These are phyloP conservation scores for Venturia nashicola DNA, from an alignment of 2,329 filamentous ascomycete species.

Conservation along the genomic window DNA sequence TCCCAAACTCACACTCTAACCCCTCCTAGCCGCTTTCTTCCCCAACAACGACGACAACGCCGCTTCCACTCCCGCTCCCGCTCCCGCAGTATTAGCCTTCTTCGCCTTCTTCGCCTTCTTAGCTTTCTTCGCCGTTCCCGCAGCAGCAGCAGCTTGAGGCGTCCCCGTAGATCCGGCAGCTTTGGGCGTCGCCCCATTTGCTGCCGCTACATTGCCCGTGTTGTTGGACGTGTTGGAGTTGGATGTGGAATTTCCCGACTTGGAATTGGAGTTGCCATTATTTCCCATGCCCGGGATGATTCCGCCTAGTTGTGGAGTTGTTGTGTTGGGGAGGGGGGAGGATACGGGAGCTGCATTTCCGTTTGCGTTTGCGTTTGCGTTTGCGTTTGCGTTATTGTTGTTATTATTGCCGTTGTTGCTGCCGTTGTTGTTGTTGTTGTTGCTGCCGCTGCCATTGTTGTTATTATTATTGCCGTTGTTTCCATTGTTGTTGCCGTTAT, in stretches of 20 bases:
- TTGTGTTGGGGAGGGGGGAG: neutral
- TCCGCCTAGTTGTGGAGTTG: neutral
- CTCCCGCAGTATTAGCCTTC: neutral
- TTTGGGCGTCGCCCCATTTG: neutral
- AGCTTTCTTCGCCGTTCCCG: neutral
- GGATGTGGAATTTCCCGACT: neutral
- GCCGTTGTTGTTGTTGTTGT: neutral
- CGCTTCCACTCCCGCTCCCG: neutral
- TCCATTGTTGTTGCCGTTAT: neutral
- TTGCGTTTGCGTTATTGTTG: neutral
- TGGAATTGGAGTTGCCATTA: neutral
- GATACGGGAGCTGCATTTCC: neutral
- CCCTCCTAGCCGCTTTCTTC: neutral
- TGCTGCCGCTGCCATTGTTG: neutral
- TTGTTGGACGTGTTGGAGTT: neutral
- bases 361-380: neutral
- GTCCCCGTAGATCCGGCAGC: neutral
- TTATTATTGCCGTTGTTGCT: neutral
- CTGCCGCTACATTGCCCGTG: neutral
- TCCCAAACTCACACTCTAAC: neutral
- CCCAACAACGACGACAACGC: neutral
- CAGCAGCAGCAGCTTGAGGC: neutral
- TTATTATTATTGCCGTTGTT: neutral
- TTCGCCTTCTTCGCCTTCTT: constrained; percentile 5
- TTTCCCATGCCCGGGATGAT: neutral